Base-by-base conservation (phyloP, 2,329 filamentous ascomycete genomes). In the Talaromyces sp. region DNA sequence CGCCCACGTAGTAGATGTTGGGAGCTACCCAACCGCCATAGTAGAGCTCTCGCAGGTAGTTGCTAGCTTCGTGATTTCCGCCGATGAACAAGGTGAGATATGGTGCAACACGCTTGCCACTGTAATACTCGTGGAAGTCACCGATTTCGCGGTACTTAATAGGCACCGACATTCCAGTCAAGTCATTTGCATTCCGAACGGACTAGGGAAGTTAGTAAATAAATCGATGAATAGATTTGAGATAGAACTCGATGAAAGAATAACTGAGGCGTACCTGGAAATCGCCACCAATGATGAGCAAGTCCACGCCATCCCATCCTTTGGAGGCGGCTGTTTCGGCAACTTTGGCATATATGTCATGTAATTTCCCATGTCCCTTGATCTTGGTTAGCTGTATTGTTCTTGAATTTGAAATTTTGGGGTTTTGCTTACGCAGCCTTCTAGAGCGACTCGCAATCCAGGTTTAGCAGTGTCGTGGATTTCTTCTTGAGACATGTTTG, bases 1-100 rank as follows among this genome's bases (percentile, higher is more conserved):
- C 91, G 56, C 95, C 95, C 74, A 98, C 84, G 77, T 97, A 99
- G 81, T 97, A 99, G 65, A 99, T 98, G 68, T 95, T 96, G 8
- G 92, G 92, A 7, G 94, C 94, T 5, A 92, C 95, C 95, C 95
- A 99, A 57, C 95, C 95, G 57, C 95, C 95, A 72, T 98, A 96
- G 79, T 91, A 96, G 0, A 99, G 84, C 77, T 99, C 95, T 81
- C 88, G 95, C 5, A 96, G 81, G 75, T 98, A 87, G 57, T 90
- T 92, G 70, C 90, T 90, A 0, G 95, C 94, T 78, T 99, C 95
- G 71, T 99, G 95, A 72, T 99, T 99, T 2, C 95, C 95, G 51
- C 89, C 93, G 57, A 96, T 88, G 77, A 98, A 98, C 52, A 98
- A 81, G 16, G 95, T 99, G 53, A 96, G 82, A 72, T 92, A 96